These are phyloP conservation scores for Trypanosoma cruzi DNA, from an alignment of 208 protist genomes.

Conservation along the genomic window DNA sequence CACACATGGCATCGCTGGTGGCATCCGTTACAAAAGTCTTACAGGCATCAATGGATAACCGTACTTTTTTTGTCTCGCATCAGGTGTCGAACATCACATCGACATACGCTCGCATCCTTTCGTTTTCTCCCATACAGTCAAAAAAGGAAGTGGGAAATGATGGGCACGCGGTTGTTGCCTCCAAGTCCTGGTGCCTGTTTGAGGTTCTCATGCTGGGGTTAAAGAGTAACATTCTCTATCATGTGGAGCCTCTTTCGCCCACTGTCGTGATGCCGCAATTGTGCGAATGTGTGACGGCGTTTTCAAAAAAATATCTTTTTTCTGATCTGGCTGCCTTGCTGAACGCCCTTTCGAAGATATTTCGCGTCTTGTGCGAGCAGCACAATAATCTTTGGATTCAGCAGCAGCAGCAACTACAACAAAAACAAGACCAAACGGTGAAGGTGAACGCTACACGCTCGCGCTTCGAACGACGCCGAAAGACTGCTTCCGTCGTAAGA, in stretches of 20 bases:
- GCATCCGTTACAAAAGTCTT: constrained; percentile 15
- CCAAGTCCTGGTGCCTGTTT: constrained; percentile 11
- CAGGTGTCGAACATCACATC: constrained; percentile 27
- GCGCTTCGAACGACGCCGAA: constrained; percentile 20
- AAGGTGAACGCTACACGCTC: background rate
- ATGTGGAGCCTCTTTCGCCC: constrained; percentile 17
- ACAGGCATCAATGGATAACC: constrained; percentile 6
- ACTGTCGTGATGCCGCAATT: constrained; percentile 21
- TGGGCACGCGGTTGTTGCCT: background rate
- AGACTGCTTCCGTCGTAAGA: background rate
- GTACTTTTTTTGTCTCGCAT: constrained; percentile 12
- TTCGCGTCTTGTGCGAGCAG: constrained; percentile 13
- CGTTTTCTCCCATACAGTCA: background rate
- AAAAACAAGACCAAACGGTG: background rate
- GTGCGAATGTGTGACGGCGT: constrained; percentile 25
- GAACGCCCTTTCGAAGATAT: constrained; percentile 28
- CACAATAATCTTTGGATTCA: background rate
- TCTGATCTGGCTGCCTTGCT: constrained; percentile 35
- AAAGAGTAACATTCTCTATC: constrained; percentile 18
- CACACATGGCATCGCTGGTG: constrained; percentile 15
- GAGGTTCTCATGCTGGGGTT: constrained; percentile 14
- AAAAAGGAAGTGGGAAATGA: background rate
- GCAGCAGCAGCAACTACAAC: background rate
- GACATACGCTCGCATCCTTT: constrained; percentile 27
- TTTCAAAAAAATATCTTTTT: constrained; percentile 28